Percentiles rank a stretch among this genome's conserved stretches.
Evolutionary conservation across 805 yeast genomes (phyloP).

Genomic region (Ascoidea rubescens): DNA sequence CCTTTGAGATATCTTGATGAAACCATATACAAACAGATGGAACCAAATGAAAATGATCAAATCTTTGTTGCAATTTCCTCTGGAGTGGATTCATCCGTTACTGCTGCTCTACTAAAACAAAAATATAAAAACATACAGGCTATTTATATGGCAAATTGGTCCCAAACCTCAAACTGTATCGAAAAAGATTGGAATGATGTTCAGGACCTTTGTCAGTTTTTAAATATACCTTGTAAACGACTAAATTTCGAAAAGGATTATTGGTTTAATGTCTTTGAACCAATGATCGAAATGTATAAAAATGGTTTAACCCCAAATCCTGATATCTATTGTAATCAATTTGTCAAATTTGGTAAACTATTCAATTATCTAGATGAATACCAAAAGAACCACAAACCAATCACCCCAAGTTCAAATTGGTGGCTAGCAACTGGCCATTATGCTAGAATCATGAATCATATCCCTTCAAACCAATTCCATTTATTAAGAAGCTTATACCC

Average conservation of each 20-base stretch:
- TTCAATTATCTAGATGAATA: conserved; percentile 30
- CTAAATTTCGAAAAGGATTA: conserved; percentile 83
- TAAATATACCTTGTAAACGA: conserved; percentile 57
- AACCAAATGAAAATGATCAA: conserved; percentile 39
- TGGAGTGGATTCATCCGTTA: conserved; percentile 90
- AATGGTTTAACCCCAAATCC: conserved; percentile 87
- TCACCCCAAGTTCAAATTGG: conserved; percentile 28
- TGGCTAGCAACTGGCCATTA: conserved; percentile 91
- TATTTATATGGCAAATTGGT: conserved; percentile 91
- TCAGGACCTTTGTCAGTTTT: conserved; percentile 39
- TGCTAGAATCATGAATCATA: conserved; percentile 33
- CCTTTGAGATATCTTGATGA: not conserved
- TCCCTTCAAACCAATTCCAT: conserved; percentile 22
- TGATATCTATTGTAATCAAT: conserved; percentile 75
- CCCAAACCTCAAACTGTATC: conserved; percentile 49
- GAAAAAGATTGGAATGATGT: conserved; percentile 89
- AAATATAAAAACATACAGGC: conserved; percentile 51
- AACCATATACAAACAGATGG: conserved; percentile 19
- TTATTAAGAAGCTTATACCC: conserved; percentile 43
- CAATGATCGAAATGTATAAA: conserved; percentile 68
- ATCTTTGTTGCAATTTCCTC: conserved; percentile 87
- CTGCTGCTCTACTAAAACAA: conserved; percentile 56
- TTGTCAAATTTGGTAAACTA: conserved; percentile 78
- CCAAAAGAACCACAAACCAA: conserved; percentile 2
- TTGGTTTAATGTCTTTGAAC: conserved; percentile 86